phyloP scores from a whole-genome alignment of 2,329 filamentous ascomycete genomes.

The Reticulascus tulasneorum region DNA sequence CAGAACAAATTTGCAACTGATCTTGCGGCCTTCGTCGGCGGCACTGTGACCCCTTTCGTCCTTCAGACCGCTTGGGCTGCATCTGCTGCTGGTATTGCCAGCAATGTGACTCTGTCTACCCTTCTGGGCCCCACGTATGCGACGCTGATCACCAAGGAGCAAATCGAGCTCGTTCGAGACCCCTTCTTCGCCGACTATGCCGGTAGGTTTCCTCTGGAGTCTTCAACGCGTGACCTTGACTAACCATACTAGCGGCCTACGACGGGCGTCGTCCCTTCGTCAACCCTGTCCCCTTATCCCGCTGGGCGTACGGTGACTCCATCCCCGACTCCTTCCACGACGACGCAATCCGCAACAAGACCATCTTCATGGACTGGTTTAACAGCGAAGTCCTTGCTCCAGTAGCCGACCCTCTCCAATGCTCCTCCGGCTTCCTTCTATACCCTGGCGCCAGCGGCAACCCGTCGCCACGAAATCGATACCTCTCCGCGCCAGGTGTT shows the following conservation, averaged over 20 bases:
- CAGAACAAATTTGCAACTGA: conserved; percentile 22
- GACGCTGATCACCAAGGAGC: conserved; percentile 32
- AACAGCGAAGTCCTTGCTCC: conserved; percentile 21
- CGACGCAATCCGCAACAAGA: conserved; percentile 26
- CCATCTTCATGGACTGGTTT: conserved; percentile 28
- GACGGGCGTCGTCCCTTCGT: conserved; percentile 31
- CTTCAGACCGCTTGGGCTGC: conserved; percentile 21
- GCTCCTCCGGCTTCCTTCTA: conserved; percentile 26
- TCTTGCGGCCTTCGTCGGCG: conserved; percentile 23
- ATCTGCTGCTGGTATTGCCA: conserved; percentile 16
- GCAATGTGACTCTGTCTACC: conserved; percentile 13
- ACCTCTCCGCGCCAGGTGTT: conserved; percentile 34
- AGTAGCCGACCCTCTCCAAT: conserved; percentile 14
- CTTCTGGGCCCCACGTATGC: conserved; percentile 30
- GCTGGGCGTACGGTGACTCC: conserved; percentile 31
- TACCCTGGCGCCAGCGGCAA: conserved; percentile 16
- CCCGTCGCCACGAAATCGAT: conserved; percentile 18
- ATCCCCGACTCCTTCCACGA: conserved; percentile 16
- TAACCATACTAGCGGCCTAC: conserved; percentile 18
- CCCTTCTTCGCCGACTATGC: conserved; percentile 36
- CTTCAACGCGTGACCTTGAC: background rate
- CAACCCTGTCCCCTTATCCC: conserved; percentile 28
- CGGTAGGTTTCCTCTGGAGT: conserved; percentile 12
- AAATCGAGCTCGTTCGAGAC: conserved; percentile 30
- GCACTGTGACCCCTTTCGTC: conserved; percentile 14